Conservation (phyloP, 1,284 basidiomycete species). For the Leccinum subatratum region DNA sequence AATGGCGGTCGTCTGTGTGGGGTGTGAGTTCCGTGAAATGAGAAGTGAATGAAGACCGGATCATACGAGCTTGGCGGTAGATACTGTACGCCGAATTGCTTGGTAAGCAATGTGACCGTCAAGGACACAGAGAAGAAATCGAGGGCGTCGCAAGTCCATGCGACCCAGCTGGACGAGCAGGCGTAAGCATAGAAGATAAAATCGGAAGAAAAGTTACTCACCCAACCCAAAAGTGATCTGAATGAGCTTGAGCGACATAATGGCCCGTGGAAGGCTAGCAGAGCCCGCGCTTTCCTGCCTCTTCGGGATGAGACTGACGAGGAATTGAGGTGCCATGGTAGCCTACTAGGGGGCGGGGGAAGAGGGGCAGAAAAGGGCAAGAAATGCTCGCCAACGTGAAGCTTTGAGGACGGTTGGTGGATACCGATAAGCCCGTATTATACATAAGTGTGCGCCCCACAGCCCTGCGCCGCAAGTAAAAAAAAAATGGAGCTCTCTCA, state of each 20-base stretch:
- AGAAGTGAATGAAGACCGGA: conserved; percentile 4
- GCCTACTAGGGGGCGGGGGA: not conserved
- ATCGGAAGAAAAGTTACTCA: conserved; percentile 28
- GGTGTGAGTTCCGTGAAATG: conserved; percentile 2
- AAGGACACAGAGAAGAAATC: conserved; percentile 86
- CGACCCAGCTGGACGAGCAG: conserved; percentile 53
- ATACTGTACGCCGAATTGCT: conserved; percentile 50
- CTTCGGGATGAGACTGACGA: conserved; percentile 44
- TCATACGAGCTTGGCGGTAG: conserved; percentile 51
- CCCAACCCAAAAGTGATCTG: conserved; percentile 61
- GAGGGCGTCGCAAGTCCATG: conserved; percentile 76
- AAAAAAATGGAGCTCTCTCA: conserved; percentile 2
- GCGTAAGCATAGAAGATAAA: not conserved
- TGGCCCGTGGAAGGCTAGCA: conserved; percentile 36
- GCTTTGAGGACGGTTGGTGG: not conserved
- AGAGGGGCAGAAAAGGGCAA: not conserved
- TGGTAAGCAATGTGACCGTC: conserved; percentile 53
- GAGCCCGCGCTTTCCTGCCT: conserved; percentile 37
- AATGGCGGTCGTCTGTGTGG: conserved; percentile 69
- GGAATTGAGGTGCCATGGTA: conserved; percentile 25
- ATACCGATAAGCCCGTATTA: conserved; percentile 1
- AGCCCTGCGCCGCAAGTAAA: not conserved
- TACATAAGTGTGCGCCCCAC: not conserved
- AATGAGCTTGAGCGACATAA: conserved; percentile 39
- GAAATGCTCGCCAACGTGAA: not conserved